Evolutionary conservation across 192 early-diverging fungal genomes (phyloP).

Genomic region (Rhizophagus sp.): DNA sequence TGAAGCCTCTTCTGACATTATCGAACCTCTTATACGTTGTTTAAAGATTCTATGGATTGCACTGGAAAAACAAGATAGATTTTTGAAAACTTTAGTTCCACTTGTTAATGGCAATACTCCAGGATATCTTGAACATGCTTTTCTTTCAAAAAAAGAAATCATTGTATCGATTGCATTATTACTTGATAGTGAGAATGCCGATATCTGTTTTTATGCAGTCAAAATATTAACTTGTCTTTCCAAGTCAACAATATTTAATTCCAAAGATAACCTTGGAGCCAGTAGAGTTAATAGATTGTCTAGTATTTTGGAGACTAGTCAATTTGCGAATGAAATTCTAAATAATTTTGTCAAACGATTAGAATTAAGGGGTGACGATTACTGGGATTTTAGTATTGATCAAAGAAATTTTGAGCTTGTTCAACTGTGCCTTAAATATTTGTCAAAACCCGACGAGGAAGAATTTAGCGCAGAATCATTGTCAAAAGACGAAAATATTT

Average conservation of each 20-base stretch:
- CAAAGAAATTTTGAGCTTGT: conserved; percentile 28
- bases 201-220: conserved; percentile 72
- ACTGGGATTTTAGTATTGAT: conserved; percentile 28
- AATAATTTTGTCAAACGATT: conserved; percentile 78
- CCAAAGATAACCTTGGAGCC: conserved; percentile 36
- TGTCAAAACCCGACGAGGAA: conserved; percentile 29
- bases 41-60: conserved; percentile 67
- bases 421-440: conserved; percentile 42
- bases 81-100: conserved; percentile 68
- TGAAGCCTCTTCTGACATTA: conserved; percentile 37
- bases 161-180: conserved; percentile 75
- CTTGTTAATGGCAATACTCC: conserved; percentile 45
- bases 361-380: conserved; percentile 52
- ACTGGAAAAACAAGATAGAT: conserved; percentile 72
- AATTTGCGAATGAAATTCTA: conserved; percentile 68
- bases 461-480: conserved; percentile 29
- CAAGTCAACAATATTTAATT: conserved; percentile 68
- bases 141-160: conserved; percentile 66
- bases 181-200: conserved; percentile 66
- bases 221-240: conserved; percentile 73
- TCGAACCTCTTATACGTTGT: conserved; percentile 42
- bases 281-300: conserved; percentile 16
- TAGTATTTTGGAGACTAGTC: conserved; percentile 3
- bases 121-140: conserved; percentile 72
- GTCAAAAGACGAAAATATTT: conserved; percentile 42